Conservation (phyloP, 495 filamentous ascomycete species). For the Penicillium psychrofluorescens region DNA sequence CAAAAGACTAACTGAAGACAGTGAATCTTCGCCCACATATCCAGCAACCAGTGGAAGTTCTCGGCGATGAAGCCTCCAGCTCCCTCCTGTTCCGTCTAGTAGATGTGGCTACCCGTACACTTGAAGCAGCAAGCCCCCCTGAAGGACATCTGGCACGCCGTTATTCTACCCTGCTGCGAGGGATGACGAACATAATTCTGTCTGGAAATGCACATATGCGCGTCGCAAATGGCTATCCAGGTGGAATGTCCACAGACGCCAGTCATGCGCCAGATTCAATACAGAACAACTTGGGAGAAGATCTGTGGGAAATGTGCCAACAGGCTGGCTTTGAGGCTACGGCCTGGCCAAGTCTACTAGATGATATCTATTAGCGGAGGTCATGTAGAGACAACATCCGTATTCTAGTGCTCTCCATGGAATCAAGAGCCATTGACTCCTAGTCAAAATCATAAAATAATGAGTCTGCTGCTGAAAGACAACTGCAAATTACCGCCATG, state of each 20-base stretch:
- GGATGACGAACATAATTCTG: background rate
- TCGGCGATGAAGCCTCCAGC: background rate
- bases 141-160: conserved; percentile 1
- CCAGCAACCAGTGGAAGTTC: background rate
- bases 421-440: too few relatives aligned
- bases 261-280: too few relatives aligned
- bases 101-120: conserved; percentile 1
- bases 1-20: too few relatives aligned
- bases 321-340: conserved; percentile 1
- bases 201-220: background rate
- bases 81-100: conserved; percentile 1
- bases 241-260: too few relatives aligned
- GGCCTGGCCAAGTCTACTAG: background rate
- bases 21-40: background rate
- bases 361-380: too few relatives aligned
- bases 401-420: too few relatives aligned
- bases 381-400: too few relatives aligned
- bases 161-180: background rate
- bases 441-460: too few relatives aligned
- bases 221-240: too few relatives aligned
- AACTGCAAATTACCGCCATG: too few relatives aligned
- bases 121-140: conserved; percentile 1
- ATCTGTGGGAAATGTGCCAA: conserved; percentile 4
- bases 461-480: too few relatives aligned
- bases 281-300: background rate